Evolutionary conservation across 495 filamentous ascomycete genomes (phyloP).

Genomic region (Daldinia bambusicola): DNA sequence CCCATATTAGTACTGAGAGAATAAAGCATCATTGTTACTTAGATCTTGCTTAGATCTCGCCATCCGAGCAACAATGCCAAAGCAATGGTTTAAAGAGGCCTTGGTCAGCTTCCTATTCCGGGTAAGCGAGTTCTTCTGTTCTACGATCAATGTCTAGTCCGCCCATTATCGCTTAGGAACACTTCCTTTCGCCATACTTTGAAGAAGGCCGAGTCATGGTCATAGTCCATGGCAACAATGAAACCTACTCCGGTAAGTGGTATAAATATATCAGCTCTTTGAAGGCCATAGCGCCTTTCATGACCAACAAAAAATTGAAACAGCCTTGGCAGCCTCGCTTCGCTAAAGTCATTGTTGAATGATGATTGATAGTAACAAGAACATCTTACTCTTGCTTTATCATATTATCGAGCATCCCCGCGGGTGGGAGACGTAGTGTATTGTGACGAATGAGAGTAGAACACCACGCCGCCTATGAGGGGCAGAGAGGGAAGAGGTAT

Average conservation of each 20-base stretch:
- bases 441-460: not conserved
- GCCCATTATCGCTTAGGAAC: slow-evolving; percentile 12
- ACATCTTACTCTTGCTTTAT: not conserved
- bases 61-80: slow-evolving; percentile 42
- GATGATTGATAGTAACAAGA: not conserved
- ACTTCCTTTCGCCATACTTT: slow-evolving; percentile 22
- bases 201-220: slow-evolving; percentile 1
- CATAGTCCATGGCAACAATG: slow-evolving; percentile 14
- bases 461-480: not conserved
- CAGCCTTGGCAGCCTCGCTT: slow-evolving; percentile 18
- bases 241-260: slow-evolving; percentile 1
- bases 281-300: slow-evolving; percentile 16
- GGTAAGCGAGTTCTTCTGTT: slow-evolving; percentile 9
- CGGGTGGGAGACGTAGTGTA: not conserved
- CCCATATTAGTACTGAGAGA: slow-evolving; percentile 35
- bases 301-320: slow-evolving; percentile 7
- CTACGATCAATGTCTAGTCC: slow-evolving; percentile 3
- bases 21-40: slow-evolving; percentile 48
- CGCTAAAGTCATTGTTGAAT: slow-evolving; percentile 27
- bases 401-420: not conserved
- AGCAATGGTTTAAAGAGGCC: slow-evolving; percentile 37
- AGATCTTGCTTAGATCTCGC: slow-evolving; percentile 8
- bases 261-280: slow-evolving; percentile 22
- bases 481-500: not conserved
- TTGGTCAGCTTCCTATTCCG: slow-evolving; percentile 41